Conservation (phyloP, 306 rosid genomes). For the Oxytropis ochrocephala region DNA sequence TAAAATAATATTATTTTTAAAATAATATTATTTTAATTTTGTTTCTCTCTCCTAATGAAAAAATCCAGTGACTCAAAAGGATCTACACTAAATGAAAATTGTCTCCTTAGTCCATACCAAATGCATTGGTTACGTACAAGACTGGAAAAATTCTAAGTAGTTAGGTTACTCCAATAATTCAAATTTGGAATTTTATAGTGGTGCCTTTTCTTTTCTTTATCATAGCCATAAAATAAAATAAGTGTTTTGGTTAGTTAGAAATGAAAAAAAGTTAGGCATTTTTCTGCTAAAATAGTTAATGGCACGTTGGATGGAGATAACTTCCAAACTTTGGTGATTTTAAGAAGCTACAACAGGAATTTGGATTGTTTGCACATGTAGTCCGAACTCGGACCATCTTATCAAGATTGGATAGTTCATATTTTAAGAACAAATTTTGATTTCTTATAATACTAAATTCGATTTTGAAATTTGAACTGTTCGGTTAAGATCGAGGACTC, state of each 20-base stretch:
- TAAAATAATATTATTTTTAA: too few relatives aligned
- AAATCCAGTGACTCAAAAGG: not conserved
- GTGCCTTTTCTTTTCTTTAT: not conserved
- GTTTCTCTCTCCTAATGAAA: too few relatives aligned
- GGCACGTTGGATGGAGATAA: not conserved
- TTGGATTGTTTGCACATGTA: too few relatives aligned
- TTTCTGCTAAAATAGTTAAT: not conserved
- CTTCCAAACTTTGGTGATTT: not conserved
- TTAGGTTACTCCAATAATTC: constrained; percentile 22
- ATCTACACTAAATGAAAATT: not conserved
- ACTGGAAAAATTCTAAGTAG: not conserved
- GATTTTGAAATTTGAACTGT: too few relatives aligned
- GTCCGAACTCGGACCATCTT: too few relatives aligned
- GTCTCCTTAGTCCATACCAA: not conserved
- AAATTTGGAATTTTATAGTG: not conserved
- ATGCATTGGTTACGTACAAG: not conserved
- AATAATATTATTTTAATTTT: too few relatives aligned
- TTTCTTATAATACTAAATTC: too few relatives aligned
- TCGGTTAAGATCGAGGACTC: too few relatives aligned
- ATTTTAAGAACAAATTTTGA: too few relatives aligned
- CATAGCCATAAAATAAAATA: not conserved
- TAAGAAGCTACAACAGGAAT: not conserved
- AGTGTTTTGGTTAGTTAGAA: not conserved
- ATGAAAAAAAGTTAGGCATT: constrained; percentile 11
- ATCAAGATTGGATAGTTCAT: too few relatives aligned